Evolutionary conservation across 2,329 filamentous ascomycete species (phyloP), one percentile per base, ranked within the genome.

Genomic region (Pleochaeta shiraiana): DNA sequence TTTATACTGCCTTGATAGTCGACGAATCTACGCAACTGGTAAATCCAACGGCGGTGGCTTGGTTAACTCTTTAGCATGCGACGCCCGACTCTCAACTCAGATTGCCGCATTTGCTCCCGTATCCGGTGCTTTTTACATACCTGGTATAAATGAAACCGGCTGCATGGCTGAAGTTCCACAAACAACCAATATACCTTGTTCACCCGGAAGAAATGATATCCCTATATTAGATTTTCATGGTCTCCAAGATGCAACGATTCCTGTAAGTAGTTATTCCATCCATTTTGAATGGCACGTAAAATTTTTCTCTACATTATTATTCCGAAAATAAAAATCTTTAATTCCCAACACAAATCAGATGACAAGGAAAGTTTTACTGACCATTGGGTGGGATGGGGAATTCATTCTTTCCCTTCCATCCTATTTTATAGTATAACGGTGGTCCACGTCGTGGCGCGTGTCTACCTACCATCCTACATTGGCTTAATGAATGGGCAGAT

Each of bases 141-240:
- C 69, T 66, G 70, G 68, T 60, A 63, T 68, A 14, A 67, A 70
- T 3, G 65, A 67, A 1, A 69, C 71, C 11, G 76, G 74, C 67
- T 67, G 74, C 21, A 73, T 76, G 1, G 59, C 31, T 9, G 11
- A 21, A 11, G 26, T 62, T 64, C 68, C 50, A 4, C 31, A 59
- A 19, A 75, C 73, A 16, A 72, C 77, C 4, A 6, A 65, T 2
- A 71, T 73, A 57, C 71, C 70, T n/a, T 79, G 76, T 70, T 70
- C 67, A 2, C 73, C 76, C 0, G 71, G 68, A 2, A 71, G 73
- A 43, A 67, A 63, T 0, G 68, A 73, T 3, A 65, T 79, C 3
- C 78, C 79, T 0, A 72, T 81, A n/a, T n/a, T n/a, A n/a, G 76
- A 79, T 50, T 77, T 80, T 63, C 79, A 81, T 68, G 79, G 79